Evolutionary conservation across 345 rosid genomes (phyloP).

Genomic region (Abelmoschus esculentus): DNA sequence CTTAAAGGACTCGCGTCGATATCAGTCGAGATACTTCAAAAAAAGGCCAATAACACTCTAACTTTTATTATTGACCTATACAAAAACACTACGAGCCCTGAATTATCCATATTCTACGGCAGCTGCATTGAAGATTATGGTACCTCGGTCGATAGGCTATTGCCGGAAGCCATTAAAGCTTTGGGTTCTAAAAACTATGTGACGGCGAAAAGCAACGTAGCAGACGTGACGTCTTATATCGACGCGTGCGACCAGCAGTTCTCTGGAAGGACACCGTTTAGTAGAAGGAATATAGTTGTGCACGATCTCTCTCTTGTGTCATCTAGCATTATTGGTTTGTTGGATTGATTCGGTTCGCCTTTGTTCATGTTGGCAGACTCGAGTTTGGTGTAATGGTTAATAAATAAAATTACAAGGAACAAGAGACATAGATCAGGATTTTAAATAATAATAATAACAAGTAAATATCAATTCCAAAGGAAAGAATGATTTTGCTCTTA

Average conservation of each 20-base stretch:
- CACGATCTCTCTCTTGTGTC: conserved; percentile 3
- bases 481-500: too few relatives aligned
- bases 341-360: background rate
- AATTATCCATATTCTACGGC: background rate
- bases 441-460: too few relatives aligned
- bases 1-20: background rate
- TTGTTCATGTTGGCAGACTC: background rate
- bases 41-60: background rate
- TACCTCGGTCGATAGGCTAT: background rate
- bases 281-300: background rate
- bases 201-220: background rate
- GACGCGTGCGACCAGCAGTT: background rate
- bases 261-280: background rate
- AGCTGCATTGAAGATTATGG: background rate
- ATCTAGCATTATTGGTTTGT: background rate
- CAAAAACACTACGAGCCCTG: background rate
- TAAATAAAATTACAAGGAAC: background rate
- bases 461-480: too few relatives aligned
- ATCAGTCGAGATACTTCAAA: background rate
- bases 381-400: background rate
- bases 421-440: too few relatives aligned
- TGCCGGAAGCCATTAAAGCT: background rate
- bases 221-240: background rate
- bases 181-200: background rate
- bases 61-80: background rate